A percentile compares a stretch with the other conserved stretches of the same genome.
These are phyloP conservation scores for Eucalyptus melliodora DNA, from an alignment of 345 rosid species.

Conservation along the genomic window DNA sequence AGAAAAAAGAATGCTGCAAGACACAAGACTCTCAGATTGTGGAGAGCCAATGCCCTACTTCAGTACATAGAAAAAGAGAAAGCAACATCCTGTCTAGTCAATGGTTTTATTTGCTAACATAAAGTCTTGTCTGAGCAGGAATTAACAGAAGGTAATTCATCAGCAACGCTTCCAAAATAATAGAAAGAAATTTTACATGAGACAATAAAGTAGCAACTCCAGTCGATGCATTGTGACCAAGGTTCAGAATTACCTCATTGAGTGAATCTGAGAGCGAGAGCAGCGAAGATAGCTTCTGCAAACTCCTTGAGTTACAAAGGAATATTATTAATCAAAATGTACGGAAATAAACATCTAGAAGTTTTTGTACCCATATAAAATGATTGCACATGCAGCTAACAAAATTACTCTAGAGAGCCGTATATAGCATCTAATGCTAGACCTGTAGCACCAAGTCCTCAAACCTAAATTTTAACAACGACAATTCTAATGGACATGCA, in stretches of 20 bases:
- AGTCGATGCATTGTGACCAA: slow-evolving; percentile 9
- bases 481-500: background rate
- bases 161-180: background rate
- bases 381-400: background rate
- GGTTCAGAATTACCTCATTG: slow-evolving; percentile 11
- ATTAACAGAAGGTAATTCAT: background rate
- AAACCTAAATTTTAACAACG: background rate
- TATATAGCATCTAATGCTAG: background rate
- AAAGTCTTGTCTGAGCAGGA: background rate
- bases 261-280: slow-evolving; percentile 23
- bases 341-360: background rate
- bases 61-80: background rate
- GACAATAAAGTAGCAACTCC: slow-evolving; percentile 9
- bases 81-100: background rate
- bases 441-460: background rate
- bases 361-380: background rate
- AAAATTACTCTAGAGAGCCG: background rate
- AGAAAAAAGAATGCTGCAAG: background rate
- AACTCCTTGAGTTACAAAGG: slow-evolving; percentile 48
- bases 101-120: background rate
- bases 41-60: background rate
- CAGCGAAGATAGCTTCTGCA: slow-evolving; percentile 54
- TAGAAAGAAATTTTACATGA: background rate
- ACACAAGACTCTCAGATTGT: background rate
- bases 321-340: background rate